phyloP scores from a whole-genome alignment of 177 flowering plant species.

The Tripterygium wilfordii region DNA sequence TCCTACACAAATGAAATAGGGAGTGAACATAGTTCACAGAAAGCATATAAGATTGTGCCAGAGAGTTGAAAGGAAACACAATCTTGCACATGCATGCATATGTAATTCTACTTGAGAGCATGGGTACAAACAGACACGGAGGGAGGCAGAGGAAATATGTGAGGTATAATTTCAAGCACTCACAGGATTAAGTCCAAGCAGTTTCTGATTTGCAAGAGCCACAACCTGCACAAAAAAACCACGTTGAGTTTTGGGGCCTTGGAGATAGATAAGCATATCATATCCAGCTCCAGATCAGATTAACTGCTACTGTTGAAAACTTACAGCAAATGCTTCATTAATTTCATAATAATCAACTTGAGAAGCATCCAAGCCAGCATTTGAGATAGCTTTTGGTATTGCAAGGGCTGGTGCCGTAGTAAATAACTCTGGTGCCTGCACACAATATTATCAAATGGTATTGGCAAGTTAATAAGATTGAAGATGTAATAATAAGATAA shows the following conservation, averaged over 20 bases:
- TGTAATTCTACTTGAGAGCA: too few relatives aligned
- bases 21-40: too few relatives aligned
- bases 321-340: slow-evolving; percentile 95
- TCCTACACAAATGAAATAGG: too few relatives aligned
- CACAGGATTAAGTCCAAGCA: slow-evolving; percentile 67
- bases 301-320: slow-evolving; percentile 14
- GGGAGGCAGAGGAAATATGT: neutral
- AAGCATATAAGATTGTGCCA: too few relatives aligned
- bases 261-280: neutral
- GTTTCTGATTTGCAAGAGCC: slow-evolving; percentile 79
- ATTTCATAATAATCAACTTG: slow-evolving; percentile 88
- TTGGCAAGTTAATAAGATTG: too few relatives aligned
- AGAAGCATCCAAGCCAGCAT: slow-evolving; percentile 82
- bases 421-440: slow-evolving; percentile 89
- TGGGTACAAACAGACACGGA: too few relatives aligned
- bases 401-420: slow-evolving; percentile 97
- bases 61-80: too few relatives aligned
- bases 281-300: neutral
- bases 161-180: slow-evolving; percentile 18
- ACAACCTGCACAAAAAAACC: slow-evolving; percentile 66
- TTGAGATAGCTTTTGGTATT: slow-evolving; percentile 86
- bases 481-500: too few relatives aligned
- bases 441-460: too few relatives aligned
- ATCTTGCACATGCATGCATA: too few relatives aligned
- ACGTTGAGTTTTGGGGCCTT: too few relatives aligned